Conservation (phyloP, 805 yeast species). For the Wickerhamiella kazuoi region DNA sequence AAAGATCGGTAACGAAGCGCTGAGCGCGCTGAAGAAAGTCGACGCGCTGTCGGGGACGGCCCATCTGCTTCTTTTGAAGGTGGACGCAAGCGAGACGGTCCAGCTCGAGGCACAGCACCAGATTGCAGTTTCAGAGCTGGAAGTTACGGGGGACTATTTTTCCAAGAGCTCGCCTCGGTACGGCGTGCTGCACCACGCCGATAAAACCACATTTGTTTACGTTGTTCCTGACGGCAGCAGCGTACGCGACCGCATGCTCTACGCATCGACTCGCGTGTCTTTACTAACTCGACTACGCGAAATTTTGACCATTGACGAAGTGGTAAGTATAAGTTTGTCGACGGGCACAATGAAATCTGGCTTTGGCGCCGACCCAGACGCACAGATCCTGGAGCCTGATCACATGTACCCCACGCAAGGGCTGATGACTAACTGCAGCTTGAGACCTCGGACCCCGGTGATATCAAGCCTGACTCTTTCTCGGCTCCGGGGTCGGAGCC, state of each 20-base stretch:
- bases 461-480: background rate
- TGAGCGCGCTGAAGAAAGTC: conserved; percentile 12
- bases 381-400: background rate
- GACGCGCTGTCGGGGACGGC: conserved; percentile 7
- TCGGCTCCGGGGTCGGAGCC: background rate
- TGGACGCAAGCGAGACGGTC: conserved; percentile 36
- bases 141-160: conserved; percentile 22
- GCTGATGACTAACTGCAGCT: conserved; percentile 5
- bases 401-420: conserved; percentile 3
- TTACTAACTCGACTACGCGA: conserved; percentile 16
- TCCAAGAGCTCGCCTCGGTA: conserved; percentile 36
- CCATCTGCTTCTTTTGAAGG: conserved; percentile 25
- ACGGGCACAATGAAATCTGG: background rate
- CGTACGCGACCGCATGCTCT: conserved; percentile 81
- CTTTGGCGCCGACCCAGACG: no score
- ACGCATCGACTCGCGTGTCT: conserved; percentile 51
- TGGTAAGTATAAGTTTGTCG: conserved; percentile 9
- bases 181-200: conserved; percentile 19
- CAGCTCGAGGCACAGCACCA: conserved; percentile 20
- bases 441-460: conserved; percentile 5
- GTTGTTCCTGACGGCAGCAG: conserved; percentile 82
- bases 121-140: conserved; percentile 7
- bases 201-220: conserved; percentile 44
- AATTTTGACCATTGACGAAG: conserved; percentile 6
- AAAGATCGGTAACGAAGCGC: conserved; percentile 10